Evolutionary conservation across 208 protist genomes (phyloP), one percentile per base, ranked within the genome.

Genomic region (Crithidia fasciculata): DNA sequence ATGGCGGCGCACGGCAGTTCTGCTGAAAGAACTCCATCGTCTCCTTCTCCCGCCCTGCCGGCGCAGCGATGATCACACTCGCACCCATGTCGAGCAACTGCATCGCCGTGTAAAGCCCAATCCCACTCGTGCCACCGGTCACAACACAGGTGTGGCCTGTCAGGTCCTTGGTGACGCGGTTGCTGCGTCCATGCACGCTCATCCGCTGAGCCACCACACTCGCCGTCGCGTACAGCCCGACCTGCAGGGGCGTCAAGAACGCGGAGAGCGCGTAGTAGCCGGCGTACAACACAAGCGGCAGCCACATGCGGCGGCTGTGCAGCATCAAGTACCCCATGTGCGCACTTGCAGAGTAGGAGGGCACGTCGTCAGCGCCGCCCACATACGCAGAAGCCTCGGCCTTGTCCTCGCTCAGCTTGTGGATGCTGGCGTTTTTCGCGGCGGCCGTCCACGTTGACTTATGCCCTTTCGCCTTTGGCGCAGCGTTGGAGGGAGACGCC

Each of bases 81-180:
- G 85, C 90, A 2, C 88, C 87, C 82, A 91, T 89, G 61, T 91
- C 71, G 8, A 89, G 69, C 8, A 95, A 80, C 76, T 95, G 90
- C 79, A 86, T 75, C 15, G 87, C 85, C 2, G 87, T 91, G 82
- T 86, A 88, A 8, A 90, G 70, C 2, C 90, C 90, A 41, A 95
- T 92, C 37, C 90, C 90, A 60, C 86, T 91, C 1, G 90, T 92
- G 28, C 90, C 90, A 10, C 90, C 90, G 6, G 90, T 95, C 18
- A 95, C 85, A 3, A 95, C 86, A 65, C 85, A 92, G 13, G 63
- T 82, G 72, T 84, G 76, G 19, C 82, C 90, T 13, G 53, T 71
- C 64, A 95, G 56, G 47, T 95, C 87, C 59, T 91, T 91, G n/a
- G 12, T 28, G 8, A 85, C 36, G 40, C 16, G 19, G 70, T 92